Percentiles rank a stretch among this genome's conserved stretches.
phyloP scores from a whole-genome alignment of 805 yeast species.

The Candida sanyiensis region DNA sequence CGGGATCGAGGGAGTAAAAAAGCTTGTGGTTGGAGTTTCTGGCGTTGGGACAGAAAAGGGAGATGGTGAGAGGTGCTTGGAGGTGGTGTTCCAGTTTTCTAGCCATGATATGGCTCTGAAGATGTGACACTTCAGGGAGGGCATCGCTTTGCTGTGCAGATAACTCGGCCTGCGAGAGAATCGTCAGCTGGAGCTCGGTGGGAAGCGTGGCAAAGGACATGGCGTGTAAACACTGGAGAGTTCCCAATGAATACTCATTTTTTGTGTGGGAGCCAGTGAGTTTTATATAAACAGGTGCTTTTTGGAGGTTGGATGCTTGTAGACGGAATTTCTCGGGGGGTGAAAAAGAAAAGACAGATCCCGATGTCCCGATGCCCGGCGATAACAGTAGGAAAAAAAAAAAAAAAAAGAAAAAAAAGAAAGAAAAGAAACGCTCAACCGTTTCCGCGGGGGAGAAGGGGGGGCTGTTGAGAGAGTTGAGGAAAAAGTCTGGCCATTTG shows the following conservation, averaged over 20 bases:
- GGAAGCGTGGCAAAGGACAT: conserved; percentile 11
- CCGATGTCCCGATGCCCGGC: conserved; percentile 1
- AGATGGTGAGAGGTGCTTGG: conserved; percentile 1
- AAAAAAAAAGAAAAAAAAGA: not conserved
- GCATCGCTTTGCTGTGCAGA: no score
- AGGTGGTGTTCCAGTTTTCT: conserved; percentile 2
- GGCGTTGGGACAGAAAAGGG: conserved; percentile 11
- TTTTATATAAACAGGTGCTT: not conserved
- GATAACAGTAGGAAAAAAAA: not conserved
- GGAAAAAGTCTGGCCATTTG: not conserved
- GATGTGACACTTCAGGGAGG: not conserved
- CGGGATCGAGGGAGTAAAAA: conserved; percentile 5
- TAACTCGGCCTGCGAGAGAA: conserved; percentile 10
- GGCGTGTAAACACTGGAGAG: not conserved
- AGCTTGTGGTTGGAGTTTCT: conserved; percentile 8
- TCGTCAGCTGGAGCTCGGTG: conserved; percentile 13
- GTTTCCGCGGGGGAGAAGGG: no score
- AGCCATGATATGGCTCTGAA: conserved; percentile 2
- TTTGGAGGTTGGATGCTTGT: not conserved
- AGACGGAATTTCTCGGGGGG: not conserved
- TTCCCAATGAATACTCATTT: no score
- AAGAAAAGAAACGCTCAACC: no score
- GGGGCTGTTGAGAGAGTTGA: not conserved
- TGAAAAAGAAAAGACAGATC: not conserved
- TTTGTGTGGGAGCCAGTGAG: no score